Base-by-base conservation (phyloP, 352 stramenopile genomes). In the Phytophthora citricola region DNA sequence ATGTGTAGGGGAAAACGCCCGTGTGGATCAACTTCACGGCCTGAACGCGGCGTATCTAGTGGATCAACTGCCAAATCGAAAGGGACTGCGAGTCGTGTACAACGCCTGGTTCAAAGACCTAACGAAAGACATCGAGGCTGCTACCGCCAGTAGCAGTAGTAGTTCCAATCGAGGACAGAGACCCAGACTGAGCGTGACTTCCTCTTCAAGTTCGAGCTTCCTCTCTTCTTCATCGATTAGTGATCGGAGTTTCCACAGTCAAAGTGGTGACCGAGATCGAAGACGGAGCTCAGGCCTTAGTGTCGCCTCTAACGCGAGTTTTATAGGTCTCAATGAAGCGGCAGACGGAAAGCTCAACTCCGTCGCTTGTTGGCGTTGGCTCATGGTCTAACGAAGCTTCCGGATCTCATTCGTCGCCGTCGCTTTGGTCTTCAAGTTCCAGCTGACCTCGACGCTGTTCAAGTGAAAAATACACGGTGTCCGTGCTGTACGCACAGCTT, bases 11-110 rank as follows among this genome's bases (percentile, higher is more conserved):
- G 50, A 52, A 11, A 61, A 70, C 11, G 60, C 56, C 11, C 69
- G 61, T 6, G 69, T 80, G 1, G 60, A 73, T 38, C 73, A 80
- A 34, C 45, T 80, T 8, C 65, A 78, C 40, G 69, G 66, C 9
- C 38, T 80, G 2, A 62, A 66, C n/a, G 59, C 62, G 1, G 54
- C 64, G 4, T 75, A 61, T 31, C 34, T 60, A 27, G 72, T 77
- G 0, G 46, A 75, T 38, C 41, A 54, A 43, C 44, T 80, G 22
- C 72, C 72, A 0, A 14, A 58, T 10, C 47, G 39, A 7, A 63
- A 54, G 39, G 62, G 51, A 4, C 55, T 80, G 7, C 65, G 59
- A 34, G 59, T 80, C 4, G 63, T 80, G 14, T 80, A 77, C 59
- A 71, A 75, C 31, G 61, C 63, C 8, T 63, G 46, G 47, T 57